Evolutionary conservation across 768 basidiomycete genomes (phyloP).

Genomic region (Russula lepida): DNA sequence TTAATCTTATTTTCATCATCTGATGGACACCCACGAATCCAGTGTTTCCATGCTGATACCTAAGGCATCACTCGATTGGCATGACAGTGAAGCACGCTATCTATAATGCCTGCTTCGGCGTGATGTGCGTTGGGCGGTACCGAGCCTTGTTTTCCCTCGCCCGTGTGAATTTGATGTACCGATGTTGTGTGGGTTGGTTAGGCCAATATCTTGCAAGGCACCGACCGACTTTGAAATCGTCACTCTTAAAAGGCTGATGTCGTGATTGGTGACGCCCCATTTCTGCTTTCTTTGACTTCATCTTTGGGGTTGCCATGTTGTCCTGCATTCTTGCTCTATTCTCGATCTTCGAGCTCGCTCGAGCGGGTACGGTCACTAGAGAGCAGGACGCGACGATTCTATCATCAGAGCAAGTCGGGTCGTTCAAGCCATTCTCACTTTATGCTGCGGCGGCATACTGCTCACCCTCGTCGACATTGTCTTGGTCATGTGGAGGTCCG

Average conservation of each 20-base stretch:
- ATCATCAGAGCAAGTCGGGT: constrained; percentile 29
- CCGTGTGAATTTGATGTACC: neutral
- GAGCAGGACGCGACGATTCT: neutral
- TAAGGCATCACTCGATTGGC: neutral
- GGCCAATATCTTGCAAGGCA: neutral
- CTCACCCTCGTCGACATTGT: constrained; percentile 32
- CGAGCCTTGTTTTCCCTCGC: neutral
- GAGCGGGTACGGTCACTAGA: neutral
- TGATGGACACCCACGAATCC: neutral
- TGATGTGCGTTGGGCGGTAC: neutral
- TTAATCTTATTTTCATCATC: neutral
- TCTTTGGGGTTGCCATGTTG: neutral
- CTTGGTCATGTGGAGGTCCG: constrained; percentile 47
- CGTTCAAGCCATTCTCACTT: constrained; percentile 41
- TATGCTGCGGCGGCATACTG: constrained; percentile 50
- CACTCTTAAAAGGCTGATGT: neutral
- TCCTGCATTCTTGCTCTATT: neutral
- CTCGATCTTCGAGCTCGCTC: neutral
- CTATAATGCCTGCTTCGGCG: neutral
- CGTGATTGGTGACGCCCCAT: neutral
- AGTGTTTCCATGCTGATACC: neutral
- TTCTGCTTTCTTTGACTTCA: neutral
- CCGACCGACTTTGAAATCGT: too few species aligned
- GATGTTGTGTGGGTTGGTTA: neutral
- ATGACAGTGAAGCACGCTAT: neutral